Base-by-base conservation (phyloP, 2,329 filamentous ascomycete genomes). In the Fusarium verticillioides region DNA sequence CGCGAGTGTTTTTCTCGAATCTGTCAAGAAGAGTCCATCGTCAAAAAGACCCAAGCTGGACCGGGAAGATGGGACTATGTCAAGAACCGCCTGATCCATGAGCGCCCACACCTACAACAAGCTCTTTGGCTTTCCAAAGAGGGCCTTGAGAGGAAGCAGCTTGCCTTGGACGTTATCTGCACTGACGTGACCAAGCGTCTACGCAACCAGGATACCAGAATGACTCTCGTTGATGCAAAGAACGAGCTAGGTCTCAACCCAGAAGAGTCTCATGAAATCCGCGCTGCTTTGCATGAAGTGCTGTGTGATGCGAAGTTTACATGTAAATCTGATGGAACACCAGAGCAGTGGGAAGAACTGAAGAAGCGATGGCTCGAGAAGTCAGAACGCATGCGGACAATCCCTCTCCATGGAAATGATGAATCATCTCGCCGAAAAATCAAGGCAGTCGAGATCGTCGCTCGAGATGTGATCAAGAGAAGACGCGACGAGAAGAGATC, bases 121-220 rank as follows among this genome's bases (percentile, higher is more conserved):
- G 84, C 90, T 32, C 90, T 94, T 77, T 90, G 87, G 83, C 53
- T 85, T 11, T 86, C 89, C 47, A 86, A 88, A 32, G 86, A 87
- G 7, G 85, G 90, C 28, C 81, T 88, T 21, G 90, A 92, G 47
- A 84, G 86, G 46, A 93, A 91, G 78, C 87, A 87, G 42, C 85
- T 94, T 50, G 93, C 93, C 1, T 84, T 97, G 9, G 94, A 97
- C 79, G 88, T 94, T 50, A 91, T 97, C 30, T 95, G 93, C 78
- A 92, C 90, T 34, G 93, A 96, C 82, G 92, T 96, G 36, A 95
- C 93, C 2, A 96, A 96, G 82, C 87, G 92, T 26, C 91, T 95
- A 85, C 89, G 94, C 23, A 76, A 89, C 84, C 18, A 90, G 64
- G 88, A 90, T 54, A 87, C 85, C 39, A 86, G 88, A n/a, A 91